Percentiles rank a stretch among this genome's conserved stretches.
Conservation (phyloP, 2,329 filamentous ascomycete genomes). For the Calonectria honghensis region DNA sequence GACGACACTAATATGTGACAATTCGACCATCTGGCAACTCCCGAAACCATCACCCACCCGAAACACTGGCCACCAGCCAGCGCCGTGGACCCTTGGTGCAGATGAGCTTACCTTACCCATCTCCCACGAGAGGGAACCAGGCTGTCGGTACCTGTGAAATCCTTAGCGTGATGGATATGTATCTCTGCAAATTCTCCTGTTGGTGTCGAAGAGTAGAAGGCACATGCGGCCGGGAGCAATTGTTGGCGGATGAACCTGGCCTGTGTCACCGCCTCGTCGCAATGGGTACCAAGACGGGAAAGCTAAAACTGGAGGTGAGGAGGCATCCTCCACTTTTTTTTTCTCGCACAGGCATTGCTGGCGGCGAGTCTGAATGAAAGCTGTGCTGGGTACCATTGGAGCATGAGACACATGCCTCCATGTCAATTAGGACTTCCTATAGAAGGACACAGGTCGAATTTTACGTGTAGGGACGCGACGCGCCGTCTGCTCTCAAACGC, state of each 20-base stretch:
- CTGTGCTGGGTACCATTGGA: constrained; percentile 7
- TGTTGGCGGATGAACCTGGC: constrained; percentile 23
- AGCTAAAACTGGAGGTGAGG: constrained; percentile 22
- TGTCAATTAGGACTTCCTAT: background rate
- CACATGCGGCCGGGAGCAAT: constrained; percentile 14
- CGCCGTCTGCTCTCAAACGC: background rate
- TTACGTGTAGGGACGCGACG: background rate
- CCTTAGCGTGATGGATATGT: constrained; percentile 29
- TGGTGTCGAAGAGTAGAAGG: constrained; percentile 27
- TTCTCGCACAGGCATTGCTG: constrained; percentile 32
- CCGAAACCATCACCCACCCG: background rate
- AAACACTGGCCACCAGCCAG: background rate
- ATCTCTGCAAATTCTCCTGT: constrained; percentile 18
- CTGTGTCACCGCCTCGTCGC: constrained; percentile 37
- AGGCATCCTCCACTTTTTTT: constrained; percentile 22
- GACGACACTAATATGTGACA: background rate
- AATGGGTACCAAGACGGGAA: constrained; percentile 20
- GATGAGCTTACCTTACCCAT: constrained; percentile 33
- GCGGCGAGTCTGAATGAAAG: background rate
- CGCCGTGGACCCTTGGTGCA: constrained; percentile 33
- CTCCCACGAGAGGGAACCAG: constrained; percentile 26
- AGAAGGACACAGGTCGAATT: background rate
- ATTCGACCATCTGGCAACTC: background rate
- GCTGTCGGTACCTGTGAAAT: constrained; percentile 26
- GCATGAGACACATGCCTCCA: background rate